These are phyloP conservation scores for Cyberlindnera galapagoensis DNA, from an alignment of 805 yeast genomes.

Conservation along the genomic window DNA sequence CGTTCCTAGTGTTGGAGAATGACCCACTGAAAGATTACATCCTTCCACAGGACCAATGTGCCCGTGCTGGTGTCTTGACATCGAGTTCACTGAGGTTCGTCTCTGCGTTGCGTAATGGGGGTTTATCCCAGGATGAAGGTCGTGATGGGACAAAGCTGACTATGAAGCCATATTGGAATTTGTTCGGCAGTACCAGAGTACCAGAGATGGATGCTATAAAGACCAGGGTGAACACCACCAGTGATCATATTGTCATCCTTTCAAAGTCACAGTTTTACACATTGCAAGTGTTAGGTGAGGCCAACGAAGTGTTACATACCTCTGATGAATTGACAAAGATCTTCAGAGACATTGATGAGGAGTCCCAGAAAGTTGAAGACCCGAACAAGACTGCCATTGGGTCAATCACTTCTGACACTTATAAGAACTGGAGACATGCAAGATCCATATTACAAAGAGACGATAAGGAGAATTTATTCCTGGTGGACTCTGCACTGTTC, in stretches of 20 bases:
- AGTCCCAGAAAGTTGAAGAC: slow-evolving; percentile 51
- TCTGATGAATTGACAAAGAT: slow-evolving; percentile 62
- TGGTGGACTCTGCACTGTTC: slow-evolving; percentile 74
- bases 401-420: slow-evolving; percentile 79
- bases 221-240: slow-evolving; percentile 56
- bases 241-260: slow-evolving; percentile 69
- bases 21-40: slow-evolving; percentile 57
- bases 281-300: slow-evolving; percentile 71
- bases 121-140: slow-evolving; percentile 55
- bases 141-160: slow-evolving; percentile 45
- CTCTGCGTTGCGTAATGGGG: slow-evolving; percentile 46
- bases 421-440: slow-evolving; percentile 76
- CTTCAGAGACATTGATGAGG: slow-evolving; percentile 59
- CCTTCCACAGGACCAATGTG: slow-evolving; percentile 56
- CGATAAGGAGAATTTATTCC: slow-evolving; percentile 30
- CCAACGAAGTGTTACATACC: slow-evolving; percentile 57
- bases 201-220: slow-evolving; percentile 59
- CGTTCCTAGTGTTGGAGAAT: slow-evolving; percentile 66
- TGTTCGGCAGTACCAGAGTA: slow-evolving; percentile 64
- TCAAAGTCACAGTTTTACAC: slow-evolving; percentile 83
- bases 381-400: slow-evolving; percentile 75
- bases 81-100: slow-evolving; percentile 64
- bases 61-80: slow-evolving; percentile 60
- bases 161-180: slow-evolving; percentile 59
- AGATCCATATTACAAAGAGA: slow-evolving; percentile 42